Evolutionary conservation across 805 yeast species (phyloP).

Genomic region (Kurtzmaniella cleridarum): DNA sequence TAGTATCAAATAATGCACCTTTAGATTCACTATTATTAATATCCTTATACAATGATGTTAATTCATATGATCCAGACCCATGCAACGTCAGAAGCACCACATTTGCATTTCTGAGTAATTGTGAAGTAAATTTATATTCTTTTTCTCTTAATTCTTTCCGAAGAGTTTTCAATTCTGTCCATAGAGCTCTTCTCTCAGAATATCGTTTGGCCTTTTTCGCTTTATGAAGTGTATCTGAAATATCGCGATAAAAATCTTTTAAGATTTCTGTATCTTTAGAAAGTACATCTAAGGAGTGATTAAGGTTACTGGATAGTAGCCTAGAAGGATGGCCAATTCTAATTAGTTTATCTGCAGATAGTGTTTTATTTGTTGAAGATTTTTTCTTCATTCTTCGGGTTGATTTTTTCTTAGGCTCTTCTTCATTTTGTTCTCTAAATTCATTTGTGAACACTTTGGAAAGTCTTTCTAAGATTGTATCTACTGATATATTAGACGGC

Average conservation of each 20-base stretch:
- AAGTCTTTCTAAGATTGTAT: conserved; percentile 80
- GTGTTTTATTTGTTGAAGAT: conserved; percentile 1
- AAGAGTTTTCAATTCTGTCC: conserved; percentile 61
- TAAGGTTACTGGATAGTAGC: conserved; percentile 51
- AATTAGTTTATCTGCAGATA: conserved; percentile 41
- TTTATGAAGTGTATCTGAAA: conserved; percentile 51
- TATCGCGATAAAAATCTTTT: conserved; percentile 65
- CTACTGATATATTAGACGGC: conserved; percentile 90
- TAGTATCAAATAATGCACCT: conserved; percentile 56
- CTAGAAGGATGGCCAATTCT: conserved; percentile 95
- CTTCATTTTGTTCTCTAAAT: conserved; percentile 3
- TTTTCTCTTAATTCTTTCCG: conserved; percentile 65
- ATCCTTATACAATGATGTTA: conserved; percentile 45
- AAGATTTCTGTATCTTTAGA: conserved; percentile 49
- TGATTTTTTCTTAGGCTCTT: conserved; percentile 10
- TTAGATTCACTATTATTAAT: conserved; percentile 17
- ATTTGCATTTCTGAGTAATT: conserved; percentile 52
- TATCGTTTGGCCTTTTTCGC: conserved; percentile 59
- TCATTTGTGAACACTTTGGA: conserved; percentile 21
- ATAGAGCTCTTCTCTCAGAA: conserved; percentile 59
- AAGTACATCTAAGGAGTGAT: conserved; percentile 73
- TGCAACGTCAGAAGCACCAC: conserved; percentile 84
- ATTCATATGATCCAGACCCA: conserved; percentile 74
- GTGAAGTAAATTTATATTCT: conserved; percentile 57
- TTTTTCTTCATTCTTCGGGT: conserved; percentile 35